Conservation (phyloP, 2,329 filamentous ascomycete species). For the Lasiodiplodia theobromae region DNA sequence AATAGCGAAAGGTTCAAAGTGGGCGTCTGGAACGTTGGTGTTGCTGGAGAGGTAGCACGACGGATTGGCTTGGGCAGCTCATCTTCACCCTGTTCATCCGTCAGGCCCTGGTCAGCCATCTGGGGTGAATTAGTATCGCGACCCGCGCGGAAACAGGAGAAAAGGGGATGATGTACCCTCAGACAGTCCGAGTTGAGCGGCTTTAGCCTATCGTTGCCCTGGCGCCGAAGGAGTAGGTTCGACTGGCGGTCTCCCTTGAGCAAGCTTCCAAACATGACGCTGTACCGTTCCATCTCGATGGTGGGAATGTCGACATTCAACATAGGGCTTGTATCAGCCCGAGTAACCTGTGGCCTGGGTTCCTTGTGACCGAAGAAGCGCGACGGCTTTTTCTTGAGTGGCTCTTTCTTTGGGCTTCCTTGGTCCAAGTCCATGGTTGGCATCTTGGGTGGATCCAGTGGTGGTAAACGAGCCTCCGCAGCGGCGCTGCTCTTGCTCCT, state of each 20-base stretch:
- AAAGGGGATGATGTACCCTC: constrained; percentile 38
- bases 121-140: constrained; percentile 17
- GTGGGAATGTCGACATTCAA: constrained; percentile 82
- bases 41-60: constrained; percentile 43
- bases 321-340: constrained; percentile 39
- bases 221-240: constrained; percentile 45
- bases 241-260: constrained; percentile 56
- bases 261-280: constrained; percentile 87
- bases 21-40: constrained; percentile 34
- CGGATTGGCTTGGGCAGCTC: constrained; percentile 37
- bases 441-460: constrained; percentile 32
- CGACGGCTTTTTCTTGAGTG: constrained; percentile 13
- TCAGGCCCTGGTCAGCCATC: constrained; percentile 6
- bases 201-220: constrained; percentile 45
- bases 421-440: constrained; percentile 33
- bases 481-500: constrained; percentile 29
- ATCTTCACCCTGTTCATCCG: constrained; percentile 33
- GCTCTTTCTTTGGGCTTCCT: constrained; percentile 34
- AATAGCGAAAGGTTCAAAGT: constrained; percentile 18
- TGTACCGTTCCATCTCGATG: constrained; percentile 85
- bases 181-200: constrained; percentile 42
- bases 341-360: constrained; percentile 5
- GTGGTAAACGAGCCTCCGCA: constrained; percentile 36
- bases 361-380: constrained; percentile 30
- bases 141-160: not conserved